Evolutionary conservation across 306 rosid species (phyloP).

Genomic region (Glycine tomentella): DNA sequence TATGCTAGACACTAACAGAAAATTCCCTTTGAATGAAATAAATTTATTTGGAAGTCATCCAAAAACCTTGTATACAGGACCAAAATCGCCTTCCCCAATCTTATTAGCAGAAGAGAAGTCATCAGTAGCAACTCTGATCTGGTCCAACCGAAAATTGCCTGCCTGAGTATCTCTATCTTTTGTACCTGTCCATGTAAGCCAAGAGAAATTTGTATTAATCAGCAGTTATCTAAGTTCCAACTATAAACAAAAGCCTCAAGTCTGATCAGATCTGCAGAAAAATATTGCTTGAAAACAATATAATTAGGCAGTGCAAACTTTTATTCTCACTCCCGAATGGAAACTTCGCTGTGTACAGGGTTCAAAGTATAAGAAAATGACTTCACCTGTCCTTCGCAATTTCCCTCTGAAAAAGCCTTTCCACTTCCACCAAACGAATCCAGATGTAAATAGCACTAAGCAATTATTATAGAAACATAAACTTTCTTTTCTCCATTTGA

Average conservation of each 20-base stretch:
- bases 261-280: not conserved
- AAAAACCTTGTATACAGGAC: conserved; percentile 31
- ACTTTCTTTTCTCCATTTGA: conserved; percentile 49
- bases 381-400: not conserved
- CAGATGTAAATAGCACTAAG: not conserved
- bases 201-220: conserved; percentile 4
- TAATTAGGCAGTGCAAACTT: conserved; percentile 15
- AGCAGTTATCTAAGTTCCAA: conserved; percentile 1
- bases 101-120: conserved; percentile 25
- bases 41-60: not conserved
- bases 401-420: conserved; percentile 15
- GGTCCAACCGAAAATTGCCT: conserved; percentile 12
- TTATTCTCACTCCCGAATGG: not conserved
- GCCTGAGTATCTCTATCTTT: conserved; percentile 9
- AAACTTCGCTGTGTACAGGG: not conserved
- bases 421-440: conserved; percentile 25
- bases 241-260: conserved; percentile 31
- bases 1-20: conserved; percentile 17
- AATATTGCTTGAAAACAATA: not conserved
- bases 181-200: conserved; percentile 34
- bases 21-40: conserved; percentile 29
- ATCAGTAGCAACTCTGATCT: conserved; percentile 14
- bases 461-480: conserved; percentile 34
- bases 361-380: conserved; percentile 12
- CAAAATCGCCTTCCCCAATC: conserved; percentile 25